Base-by-base conservation (phyloP, 257 asterid species). In the Ilex aquifolium region DNA sequence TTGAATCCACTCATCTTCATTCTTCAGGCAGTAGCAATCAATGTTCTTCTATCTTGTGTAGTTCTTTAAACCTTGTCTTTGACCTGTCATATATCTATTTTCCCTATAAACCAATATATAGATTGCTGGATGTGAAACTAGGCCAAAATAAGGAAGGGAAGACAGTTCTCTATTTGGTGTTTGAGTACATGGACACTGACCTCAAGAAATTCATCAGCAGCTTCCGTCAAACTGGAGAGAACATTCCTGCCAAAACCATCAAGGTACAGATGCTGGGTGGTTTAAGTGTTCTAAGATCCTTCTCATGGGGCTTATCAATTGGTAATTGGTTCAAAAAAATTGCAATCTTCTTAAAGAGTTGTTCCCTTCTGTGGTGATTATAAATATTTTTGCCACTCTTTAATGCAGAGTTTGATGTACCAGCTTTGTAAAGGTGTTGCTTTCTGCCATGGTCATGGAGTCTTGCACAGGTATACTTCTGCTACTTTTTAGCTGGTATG, bases 341-440 rank as follows among this genome's bases (percentile, higher is more conserved):
- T 8, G 5, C 42, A n/a, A 53, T 53, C 36, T 32, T 55, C 32
- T 16, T 44, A 2, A 27, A 30, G 31, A 11, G 40, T 0, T 31
- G 4, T 11, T 42, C 7, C 48, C 48, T 42, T 11, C 1, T 42
- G 4, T 12, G 54, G 5, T 49, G 4, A 49, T 49, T 12, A 49
- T 49, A 6, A 11, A 49, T 49, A 3, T 49, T 21, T 21, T 21
- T 21, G 27, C 1, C 27, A 21, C 27, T 21, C 27, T 21, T 21
- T 14, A 3, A 53, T 53, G 31, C 88, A 89, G 98, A 82, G 91
- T 64, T 69, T 92, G 75, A 85, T 92, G 96, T 92, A 77, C 72
- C 98, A 92, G 84, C 97, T 92, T 62, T 92, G 98, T 69, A 80
- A 89, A 59, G 98, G 97, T 27, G 95, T 92, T 59, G 91, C 98